These are phyloP conservation scores for Cercospora zeina DNA, from an alignment of 2,329 filamentous ascomycete genomes.

Conservation along the genomic window DNA sequence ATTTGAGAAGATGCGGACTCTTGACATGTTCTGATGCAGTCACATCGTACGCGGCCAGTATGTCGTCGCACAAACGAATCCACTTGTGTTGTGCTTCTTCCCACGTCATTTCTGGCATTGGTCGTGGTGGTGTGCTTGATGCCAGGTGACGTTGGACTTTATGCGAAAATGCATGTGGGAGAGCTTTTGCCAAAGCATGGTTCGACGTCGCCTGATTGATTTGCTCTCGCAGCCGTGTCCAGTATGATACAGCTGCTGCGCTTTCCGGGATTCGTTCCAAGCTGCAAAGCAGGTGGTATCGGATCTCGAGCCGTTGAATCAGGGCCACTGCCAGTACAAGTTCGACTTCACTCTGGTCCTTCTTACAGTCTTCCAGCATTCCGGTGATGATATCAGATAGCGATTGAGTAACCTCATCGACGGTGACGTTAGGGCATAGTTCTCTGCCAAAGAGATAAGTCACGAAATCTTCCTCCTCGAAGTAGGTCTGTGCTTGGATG, in stretches of 20 bases:
- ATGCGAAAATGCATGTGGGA: conserved; percentile 79
- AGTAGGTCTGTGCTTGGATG: conserved; percentile 82
- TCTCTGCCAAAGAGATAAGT: conserved; percentile 84
- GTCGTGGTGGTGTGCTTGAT: conserved; percentile 88
- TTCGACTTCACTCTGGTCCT: conserved; percentile 40
- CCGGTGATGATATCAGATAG: conserved; percentile 56
- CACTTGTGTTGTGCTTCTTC: conserved; percentile 71
- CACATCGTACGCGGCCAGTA: conserved; percentile 54
- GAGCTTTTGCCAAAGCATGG: conserved; percentile 61
- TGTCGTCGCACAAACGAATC: conserved; percentile 69
- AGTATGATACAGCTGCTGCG: conserved; percentile 43
- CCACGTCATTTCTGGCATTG: conserved; percentile 76
- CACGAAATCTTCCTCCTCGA: conserved; percentile 98
- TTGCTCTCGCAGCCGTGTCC: conserved; percentile 36
- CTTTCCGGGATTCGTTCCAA: conserved; percentile 27
- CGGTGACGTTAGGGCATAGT: conserved; percentile 65
- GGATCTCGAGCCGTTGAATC: conserved; percentile 61
- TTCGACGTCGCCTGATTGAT: conserved; percentile 53
- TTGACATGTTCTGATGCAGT: conserved; percentile 28
- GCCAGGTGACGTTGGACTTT: conserved; percentile 90
- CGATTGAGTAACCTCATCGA: conserved; percentile 56
- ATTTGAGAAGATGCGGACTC: conserved; percentile 33
- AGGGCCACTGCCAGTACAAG: conserved; percentile 31
- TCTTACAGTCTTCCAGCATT: conserved; percentile 37
- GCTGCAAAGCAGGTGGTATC: conserved; percentile 60